Evolutionary conservation across 2,329 filamentous ascomycete species (phyloP).

Genomic region (Fusarium sp.): DNA sequence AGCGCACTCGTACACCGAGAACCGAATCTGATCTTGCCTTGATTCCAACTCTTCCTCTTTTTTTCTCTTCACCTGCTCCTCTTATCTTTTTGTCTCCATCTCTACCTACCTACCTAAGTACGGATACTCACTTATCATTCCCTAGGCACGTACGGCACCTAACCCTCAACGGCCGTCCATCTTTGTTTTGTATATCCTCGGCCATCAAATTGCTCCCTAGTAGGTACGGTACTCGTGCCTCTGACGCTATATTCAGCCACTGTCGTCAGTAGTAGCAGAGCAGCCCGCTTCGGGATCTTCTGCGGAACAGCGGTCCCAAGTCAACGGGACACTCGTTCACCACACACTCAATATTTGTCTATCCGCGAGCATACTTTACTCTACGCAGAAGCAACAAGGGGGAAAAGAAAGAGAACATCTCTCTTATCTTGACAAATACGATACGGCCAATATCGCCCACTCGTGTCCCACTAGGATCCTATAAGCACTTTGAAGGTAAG

Average conservation of each 20-base stretch:
- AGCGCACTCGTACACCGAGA: neutral
- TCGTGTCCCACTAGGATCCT: slow-evolving; percentile 11
- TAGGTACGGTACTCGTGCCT: slow-evolving; percentile 28
- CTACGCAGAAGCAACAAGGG: neutral
- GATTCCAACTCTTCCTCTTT: neutral
- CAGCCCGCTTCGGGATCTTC: slow-evolving; percentile 46
- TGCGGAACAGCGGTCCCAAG: slow-evolving; percentile 36
- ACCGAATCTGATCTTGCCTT: neutral
- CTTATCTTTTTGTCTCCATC: neutral
- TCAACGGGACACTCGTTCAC: slow-evolving; percentile 8
- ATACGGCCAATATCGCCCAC: neutral
- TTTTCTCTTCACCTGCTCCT: neutral
- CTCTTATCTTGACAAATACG: neutral
- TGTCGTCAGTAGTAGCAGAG: slow-evolving; percentile 48
- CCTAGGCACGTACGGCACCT: neutral
- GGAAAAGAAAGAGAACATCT: neutral
- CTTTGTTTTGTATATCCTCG: slow-evolving; percentile 6
- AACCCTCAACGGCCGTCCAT: slow-evolving; percentile 3
- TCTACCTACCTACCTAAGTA: neutral
- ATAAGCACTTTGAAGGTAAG: slow-evolving; percentile 27
- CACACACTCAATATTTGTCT: slow-evolving; percentile 21
- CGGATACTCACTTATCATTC: neutral
- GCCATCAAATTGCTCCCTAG: slow-evolving; percentile 29
- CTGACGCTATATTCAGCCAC: slow-evolving; percentile 47
- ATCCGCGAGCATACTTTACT: slow-evolving; percentile 1